Evolutionary conservation across 148 eudicot genomes (phyloP).

Genomic region (Diospyros lotus): DNA sequence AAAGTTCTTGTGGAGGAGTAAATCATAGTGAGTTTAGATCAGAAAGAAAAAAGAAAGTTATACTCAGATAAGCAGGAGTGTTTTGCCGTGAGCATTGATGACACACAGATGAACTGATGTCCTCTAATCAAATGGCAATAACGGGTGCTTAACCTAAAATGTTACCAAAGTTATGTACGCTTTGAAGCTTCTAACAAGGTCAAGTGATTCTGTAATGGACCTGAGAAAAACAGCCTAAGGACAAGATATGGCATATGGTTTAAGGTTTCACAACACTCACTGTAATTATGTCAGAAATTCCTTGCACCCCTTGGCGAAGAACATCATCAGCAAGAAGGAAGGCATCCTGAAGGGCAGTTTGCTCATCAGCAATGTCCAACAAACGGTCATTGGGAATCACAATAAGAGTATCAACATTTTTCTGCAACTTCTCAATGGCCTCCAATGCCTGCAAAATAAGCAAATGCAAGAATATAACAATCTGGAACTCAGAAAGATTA

Average conservation of each 20-base stretch:
- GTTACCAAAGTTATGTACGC: too few relatives aligned
- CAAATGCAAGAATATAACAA: conserved; percentile 9
- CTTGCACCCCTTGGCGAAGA: conserved; percentile 97
- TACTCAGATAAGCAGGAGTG: too few relatives aligned
- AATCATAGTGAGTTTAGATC: too few relatives aligned
- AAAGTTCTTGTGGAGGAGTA: too few relatives aligned
- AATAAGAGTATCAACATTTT: conserved; percentile 94
- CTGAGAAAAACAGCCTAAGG: background rate
- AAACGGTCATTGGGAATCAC: conserved; percentile 97
- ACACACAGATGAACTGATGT: too few relatives aligned
- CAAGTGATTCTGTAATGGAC: too few relatives aligned
- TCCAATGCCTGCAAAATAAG: conserved; percentile 73
- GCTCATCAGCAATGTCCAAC: conserved; percentile 91
- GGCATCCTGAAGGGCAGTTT: conserved; percentile 90
- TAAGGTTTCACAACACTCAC: conserved; percentile 34
- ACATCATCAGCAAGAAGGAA: conserved; percentile 98
- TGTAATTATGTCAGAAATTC: conserved; percentile 93
- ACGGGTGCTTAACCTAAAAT: too few relatives aligned
- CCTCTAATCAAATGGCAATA: background rate
- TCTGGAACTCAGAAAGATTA: background rate
- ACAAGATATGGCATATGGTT: background rate
- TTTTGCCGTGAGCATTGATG: too few relatives aligned
- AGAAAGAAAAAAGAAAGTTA: too few relatives aligned
- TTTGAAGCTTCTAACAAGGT: too few relatives aligned
- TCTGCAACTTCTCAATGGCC: conserved; percentile 93